Evolutionary conservation across 331 rosid species (phyloP).

Genomic region (Acacia concinna): DNA sequence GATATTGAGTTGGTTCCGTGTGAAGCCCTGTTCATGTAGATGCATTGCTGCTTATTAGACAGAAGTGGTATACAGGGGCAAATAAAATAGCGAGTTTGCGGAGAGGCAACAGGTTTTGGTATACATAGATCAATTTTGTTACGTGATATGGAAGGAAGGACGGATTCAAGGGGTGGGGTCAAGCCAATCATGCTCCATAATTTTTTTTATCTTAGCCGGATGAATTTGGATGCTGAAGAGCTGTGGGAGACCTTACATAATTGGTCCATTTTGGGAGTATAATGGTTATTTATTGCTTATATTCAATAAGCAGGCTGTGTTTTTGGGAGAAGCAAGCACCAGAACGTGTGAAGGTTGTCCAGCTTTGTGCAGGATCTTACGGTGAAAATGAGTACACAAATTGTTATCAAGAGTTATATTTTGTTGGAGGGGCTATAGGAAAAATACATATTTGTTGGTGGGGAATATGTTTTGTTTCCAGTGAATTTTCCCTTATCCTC

Average conservation of each 20-base stretch:
- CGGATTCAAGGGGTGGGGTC: background rate
- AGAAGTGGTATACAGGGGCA: conserved; percentile 31
- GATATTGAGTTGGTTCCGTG: conserved; percentile 37
- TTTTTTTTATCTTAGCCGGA: conserved; percentile 30
- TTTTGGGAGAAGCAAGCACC: conserved; percentile 33
- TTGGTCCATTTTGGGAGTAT: conserved; percentile 38
- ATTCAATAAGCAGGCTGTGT: conserved; percentile 55
- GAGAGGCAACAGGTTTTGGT: conserved; percentile 46
- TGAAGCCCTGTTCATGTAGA: conserved; percentile 38
- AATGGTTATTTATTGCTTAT: conserved; percentile 42
- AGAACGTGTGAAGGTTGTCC: conserved; percentile 18
- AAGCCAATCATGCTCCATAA: conserved; percentile 39
- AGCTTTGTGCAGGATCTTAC: conserved; percentile 36
- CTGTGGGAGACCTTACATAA: conserved; percentile 29
- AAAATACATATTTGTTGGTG: conserved; percentile 32
- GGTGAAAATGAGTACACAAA: conserved; percentile 40
- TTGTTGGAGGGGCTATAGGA: conserved; percentile 39
- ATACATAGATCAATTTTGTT: conserved; percentile 38
- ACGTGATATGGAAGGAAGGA: conserved; percentile 43
- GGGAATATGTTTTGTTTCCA: conserved; percentile 29
- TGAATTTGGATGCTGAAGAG: conserved; percentile 33
- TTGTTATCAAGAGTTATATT: conserved; percentile 41
- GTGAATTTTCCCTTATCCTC: conserved; percentile 27
- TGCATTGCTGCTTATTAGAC: conserved; percentile 39
- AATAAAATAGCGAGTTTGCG: conserved; percentile 38